These are phyloP conservation scores for Alternaria angustiovoidea DNA, from an alignment of 2,329 filamentous ascomycete species.

Conservation along the genomic window DNA sequence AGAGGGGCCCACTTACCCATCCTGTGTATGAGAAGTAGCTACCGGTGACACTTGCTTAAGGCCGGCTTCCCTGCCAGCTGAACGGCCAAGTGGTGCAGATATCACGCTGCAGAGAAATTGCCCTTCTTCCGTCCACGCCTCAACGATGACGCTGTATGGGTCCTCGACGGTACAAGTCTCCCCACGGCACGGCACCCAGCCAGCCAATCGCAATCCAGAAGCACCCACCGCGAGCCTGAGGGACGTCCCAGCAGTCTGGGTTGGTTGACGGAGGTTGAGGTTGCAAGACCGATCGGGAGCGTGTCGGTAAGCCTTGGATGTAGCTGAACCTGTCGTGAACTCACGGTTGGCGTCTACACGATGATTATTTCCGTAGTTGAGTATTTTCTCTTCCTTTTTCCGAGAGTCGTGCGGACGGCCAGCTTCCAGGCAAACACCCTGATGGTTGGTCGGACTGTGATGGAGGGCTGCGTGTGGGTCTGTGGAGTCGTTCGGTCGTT, in stretches of 20 bases:
- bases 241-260: slow-evolving; percentile 35
- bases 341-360: neutral
- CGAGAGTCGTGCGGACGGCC: slow-evolving; percentile 1
- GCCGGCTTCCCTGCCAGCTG: slow-evolving; percentile 42
- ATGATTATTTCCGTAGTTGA: neutral
- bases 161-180: slow-evolving; percentile 40
- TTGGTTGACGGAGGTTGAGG: slow-evolving; percentile 28
- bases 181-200: slow-evolving; percentile 33
- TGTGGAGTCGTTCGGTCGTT: slow-evolving; percentile 16
- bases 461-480: slow-evolving; percentile 12
- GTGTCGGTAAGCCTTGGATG: slow-evolving; percentile 17
- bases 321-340: slow-evolving; percentile 15
- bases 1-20: slow-evolving; percentile 39
- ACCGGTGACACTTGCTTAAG: slow-evolving; percentile 36
- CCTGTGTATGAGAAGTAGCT: slow-evolving; percentile 36
- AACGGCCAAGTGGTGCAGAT: slow-evolving; percentile 41
- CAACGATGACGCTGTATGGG: slow-evolving; percentile 40
- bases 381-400: neutral
- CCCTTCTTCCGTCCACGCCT: slow-evolving; percentile 37
- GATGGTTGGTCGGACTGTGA: slow-evolving; percentile 21
- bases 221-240: slow-evolving; percentile 32
- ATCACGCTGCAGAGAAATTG: slow-evolving; percentile 45
- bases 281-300: slow-evolving; percentile 34
- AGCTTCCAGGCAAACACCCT: slow-evolving; percentile 18
- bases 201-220: slow-evolving; percentile 38